Percentiles rank a stretch among this genome's conserved stretches.
phyloP scores from a whole-genome alignment of 768 basidiomycete species.

The Agaricus sinodeliciosus region DNA sequence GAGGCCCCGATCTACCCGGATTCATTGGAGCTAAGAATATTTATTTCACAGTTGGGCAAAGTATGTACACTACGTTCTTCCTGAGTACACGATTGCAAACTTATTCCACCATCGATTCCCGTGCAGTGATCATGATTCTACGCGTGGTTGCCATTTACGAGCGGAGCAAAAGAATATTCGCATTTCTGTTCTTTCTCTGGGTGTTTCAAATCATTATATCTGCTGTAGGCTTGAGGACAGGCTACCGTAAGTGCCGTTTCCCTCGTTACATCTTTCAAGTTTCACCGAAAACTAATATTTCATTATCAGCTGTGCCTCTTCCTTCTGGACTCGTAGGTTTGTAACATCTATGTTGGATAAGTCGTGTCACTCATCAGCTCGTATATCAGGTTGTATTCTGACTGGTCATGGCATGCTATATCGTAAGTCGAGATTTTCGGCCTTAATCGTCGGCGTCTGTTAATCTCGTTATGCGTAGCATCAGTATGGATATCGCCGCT shows the following conservation, averaged over 20 bases:
- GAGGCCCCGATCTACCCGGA: background rate
- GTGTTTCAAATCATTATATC: constrained; percentile 19
- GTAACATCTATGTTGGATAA: too few relatives aligned
- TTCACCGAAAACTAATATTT: background rate
- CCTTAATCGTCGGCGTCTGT: background rate
- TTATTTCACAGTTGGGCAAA: background rate
- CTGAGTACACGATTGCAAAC: background rate
- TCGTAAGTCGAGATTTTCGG: constrained; percentile 13
- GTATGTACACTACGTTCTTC: constrained; percentile 11
- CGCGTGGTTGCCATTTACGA: constrained; percentile 24
- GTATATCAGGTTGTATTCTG: constrained; percentile 20
- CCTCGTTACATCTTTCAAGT: background rate
- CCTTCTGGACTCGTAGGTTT: constrained; percentile 19
- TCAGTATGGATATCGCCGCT: constrained; percentile 21
- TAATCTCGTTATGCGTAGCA: constrained; percentile 10
- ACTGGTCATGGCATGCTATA: constrained; percentile 17
- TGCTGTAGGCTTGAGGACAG: constrained; percentile 16
- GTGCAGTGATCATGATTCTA: constrained; percentile 25
- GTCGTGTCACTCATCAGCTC: too few relatives aligned
- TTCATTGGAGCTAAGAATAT: background rate
- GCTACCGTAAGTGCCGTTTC: constrained; percentile 18
- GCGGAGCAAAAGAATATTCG: constrained; percentile 14
- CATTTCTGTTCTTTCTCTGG: constrained; percentile 18
- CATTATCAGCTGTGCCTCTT: constrained; percentile 17
- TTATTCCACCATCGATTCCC: background rate